Evolutionary conservation across 495 filamentous ascomycete species (phyloP).

Genomic region (Neurospora pannonica): DNA sequence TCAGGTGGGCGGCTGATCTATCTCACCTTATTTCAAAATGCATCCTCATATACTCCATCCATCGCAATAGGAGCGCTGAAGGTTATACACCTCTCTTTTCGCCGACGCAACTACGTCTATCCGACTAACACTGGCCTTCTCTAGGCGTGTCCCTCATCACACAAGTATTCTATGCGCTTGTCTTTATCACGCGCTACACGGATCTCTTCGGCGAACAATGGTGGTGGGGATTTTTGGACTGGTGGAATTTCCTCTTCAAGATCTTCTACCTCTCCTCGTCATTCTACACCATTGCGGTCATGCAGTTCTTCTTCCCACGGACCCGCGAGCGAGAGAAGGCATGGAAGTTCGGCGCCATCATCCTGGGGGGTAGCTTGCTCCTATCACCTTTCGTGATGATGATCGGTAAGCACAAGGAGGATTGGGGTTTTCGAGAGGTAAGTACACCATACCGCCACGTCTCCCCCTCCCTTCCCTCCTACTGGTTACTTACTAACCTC

Average conservation of each 20-base stretch:
- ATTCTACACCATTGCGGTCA: conserved; percentile 79
- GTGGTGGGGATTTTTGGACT: not conserved
- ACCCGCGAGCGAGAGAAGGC: conserved; percentile 83
- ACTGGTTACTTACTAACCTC: not conserved
- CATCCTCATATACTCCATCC: conserved; percentile 86
- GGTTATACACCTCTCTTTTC: conserved; percentile 36
- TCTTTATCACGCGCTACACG: conserved; percentile 82
- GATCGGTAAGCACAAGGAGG: conserved; percentile 41
- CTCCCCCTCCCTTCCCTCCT: not conserved
- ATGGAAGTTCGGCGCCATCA: conserved; percentile 72
- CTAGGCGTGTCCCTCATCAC: conserved; percentile 89
- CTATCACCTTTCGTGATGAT: conserved; percentile 57
- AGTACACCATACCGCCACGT: conserved; percentile 9
- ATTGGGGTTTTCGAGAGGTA: conserved; percentile 48
- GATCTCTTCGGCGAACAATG: conserved; percentile 55
- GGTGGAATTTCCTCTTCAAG: conserved; percentile 70
- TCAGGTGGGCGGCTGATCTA: conserved; percentile 72
- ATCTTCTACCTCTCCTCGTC: conserved; percentile 77
- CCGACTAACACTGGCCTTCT: conserved; percentile 12
- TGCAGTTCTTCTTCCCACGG: conserved; percentile 78
- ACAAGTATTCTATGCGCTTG: conserved; percentile 75
- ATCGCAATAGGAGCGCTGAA: conserved; percentile 79
- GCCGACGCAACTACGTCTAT: not conserved
- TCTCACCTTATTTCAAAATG: conserved; percentile 78
- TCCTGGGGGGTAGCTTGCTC: conserved; percentile 48